Evolutionary conservation across 176 grass and related monocot genomes (phyloP).

Genomic region (Carex scoparia): DNA sequence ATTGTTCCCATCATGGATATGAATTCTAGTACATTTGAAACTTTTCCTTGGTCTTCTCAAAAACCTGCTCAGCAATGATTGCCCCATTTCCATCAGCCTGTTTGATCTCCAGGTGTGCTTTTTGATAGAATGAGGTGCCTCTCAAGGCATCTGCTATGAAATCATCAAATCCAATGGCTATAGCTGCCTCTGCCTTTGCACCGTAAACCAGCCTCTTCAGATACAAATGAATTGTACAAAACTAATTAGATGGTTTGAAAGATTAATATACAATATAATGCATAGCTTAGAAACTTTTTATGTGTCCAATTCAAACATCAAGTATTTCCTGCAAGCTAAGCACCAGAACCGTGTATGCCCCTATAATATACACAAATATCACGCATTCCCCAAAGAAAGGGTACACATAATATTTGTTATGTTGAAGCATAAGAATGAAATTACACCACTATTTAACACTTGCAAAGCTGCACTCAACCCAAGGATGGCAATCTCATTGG

Average conservation of each 20-base stretch:
- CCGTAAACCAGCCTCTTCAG: conserved; percentile 89
- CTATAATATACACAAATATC: conserved; percentile 4
- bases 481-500: background rate
- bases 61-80: conserved; percentile 85
- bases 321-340: background rate
- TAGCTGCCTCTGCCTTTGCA: conserved; percentile 92
- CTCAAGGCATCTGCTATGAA: conserved; percentile 96
- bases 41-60: conserved; percentile 91
- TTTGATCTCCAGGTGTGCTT: conserved; percentile 87
- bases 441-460: background rate
- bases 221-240: conserved; percentile 13
- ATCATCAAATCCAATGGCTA: conserved; percentile 92
- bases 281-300: background rate
- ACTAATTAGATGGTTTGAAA: background rate
- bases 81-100: conserved; percentile 78
- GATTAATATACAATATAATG: background rate
- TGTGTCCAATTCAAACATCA: background rate
- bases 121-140: conserved; percentile 85
- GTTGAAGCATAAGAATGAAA: background rate
- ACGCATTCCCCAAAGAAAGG: background rate
- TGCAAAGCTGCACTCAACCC: background rate
- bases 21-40: conserved; percentile 79
- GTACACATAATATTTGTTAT: background rate
- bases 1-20: background rate
- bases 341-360: background rate